Evolutionary conservation across 805 yeast genomes (phyloP), one percentile per base, ranked within the genome.

Genomic region (Yarrowia hollandica): DNA sequence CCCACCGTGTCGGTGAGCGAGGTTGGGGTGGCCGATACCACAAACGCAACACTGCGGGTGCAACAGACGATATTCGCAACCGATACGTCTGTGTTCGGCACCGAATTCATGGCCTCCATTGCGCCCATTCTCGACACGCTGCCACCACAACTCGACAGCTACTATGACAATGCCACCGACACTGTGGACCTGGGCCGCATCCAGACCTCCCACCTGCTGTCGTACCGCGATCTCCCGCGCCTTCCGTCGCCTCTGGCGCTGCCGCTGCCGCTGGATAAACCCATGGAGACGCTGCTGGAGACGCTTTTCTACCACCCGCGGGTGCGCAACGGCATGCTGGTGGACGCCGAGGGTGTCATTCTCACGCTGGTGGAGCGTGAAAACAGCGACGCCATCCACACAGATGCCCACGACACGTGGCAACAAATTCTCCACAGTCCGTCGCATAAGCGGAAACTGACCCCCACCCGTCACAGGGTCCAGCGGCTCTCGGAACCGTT

Each of bases 21-120:
- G 63, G 61, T 19, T 31, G 58, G 34, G 42, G 39, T n/a, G 35
- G 28, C 33, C 12, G 61, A 57, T 22, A 48, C 63, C 8, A 55
- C 66, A 2, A 69, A 67, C 37, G 33, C 48, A 4, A 15, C 48
- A 8, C 63, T 72, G 28, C 52, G 54, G 21, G 67, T 74, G 58
- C 71, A 70, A 44, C 77, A 73, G 60, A 61, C 74, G n/a, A 65
- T 76, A 74, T 19, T 70, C 33, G 37, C 64, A 63, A 15, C 64
- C 60, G 39, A 50, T 37, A 5, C 19, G 15, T 48, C 55, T 15
- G 55, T 22, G 22, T 48, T 48, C 12, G 55, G 55, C 2, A 28
- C 55, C 25, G 55, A 48, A 22, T 48, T 48, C 22, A 22, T 31
- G 39, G 21, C 21, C 16, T 15, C 55, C 21, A 22, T 48, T 8